Conservation (phyloP, 805 yeast species). For the Blastobotrys americana region DNA sequence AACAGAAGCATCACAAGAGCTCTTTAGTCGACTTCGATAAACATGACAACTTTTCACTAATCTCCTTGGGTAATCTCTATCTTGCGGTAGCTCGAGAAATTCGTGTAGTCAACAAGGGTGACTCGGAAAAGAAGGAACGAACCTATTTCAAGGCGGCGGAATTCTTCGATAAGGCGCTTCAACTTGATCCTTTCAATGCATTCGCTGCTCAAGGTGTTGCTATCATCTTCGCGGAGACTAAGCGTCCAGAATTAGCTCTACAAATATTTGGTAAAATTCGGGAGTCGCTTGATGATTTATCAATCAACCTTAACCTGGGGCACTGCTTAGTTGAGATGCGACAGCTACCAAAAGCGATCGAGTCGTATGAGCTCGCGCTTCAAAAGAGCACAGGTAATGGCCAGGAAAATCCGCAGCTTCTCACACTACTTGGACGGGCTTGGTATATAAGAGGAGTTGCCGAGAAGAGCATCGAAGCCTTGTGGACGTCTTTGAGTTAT, state of each 20-base stretch:
- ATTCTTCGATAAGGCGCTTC: slow-evolving; percentile 78
- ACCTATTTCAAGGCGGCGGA: slow-evolving; percentile 88
- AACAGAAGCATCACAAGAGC: slow-evolving; percentile 73
- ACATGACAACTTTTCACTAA: slow-evolving; percentile 83
- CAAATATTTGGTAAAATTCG: slow-evolving; percentile 83
- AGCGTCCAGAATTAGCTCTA: slow-evolving; percentile 60
- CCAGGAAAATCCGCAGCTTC: slow-evolving; percentile 55
- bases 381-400: slow-evolving; percentile 47
- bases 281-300: slow-evolving; percentile 79
- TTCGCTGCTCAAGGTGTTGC: slow-evolving; percentile 98
- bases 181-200: slow-evolving; percentile 75
- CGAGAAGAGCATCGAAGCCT: slow-evolving; percentile 57
- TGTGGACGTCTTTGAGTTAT: slow-evolving; percentile 54
- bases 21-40: slow-evolving; percentile 70
- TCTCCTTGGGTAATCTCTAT: slow-evolving; percentile 85
- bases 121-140: slow-evolving; percentile 54
- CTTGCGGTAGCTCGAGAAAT: slow-evolving; percentile 70
- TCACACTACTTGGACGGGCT: slow-evolving; percentile 74
- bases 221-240: slow-evolving; percentile 80
- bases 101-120: slow-evolving; percentile 42
- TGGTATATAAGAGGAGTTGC: slow-evolving; percentile 74
- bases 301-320: slow-evolving; percentile 78
- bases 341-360: slow-evolving; percentile 80
- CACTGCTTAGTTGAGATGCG: slow-evolving; percentile 78
- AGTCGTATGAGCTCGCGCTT: slow-evolving; percentile 74